Percentiles rank a stretch among this genome's conserved stretches.
phyloP scores from a whole-genome alignment of 306 rosid genomes.

The Fragaria nilgerrensis region DNA sequence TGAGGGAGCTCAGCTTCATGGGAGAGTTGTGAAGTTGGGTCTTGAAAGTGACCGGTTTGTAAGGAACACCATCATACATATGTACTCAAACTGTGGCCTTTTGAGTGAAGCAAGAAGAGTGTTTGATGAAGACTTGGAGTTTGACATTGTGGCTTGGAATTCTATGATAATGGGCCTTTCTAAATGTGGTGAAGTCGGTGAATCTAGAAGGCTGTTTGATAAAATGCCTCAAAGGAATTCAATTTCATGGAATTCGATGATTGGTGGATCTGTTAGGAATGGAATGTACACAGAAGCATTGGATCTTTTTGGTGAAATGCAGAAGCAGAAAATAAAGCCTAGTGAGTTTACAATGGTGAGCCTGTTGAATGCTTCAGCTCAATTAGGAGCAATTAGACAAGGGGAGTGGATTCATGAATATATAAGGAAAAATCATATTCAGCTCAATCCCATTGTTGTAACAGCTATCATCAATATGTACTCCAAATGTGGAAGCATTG shows the following conservation, averaged over 20 bases:
- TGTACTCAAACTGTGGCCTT: constrained; percentile 70
- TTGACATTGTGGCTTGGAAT: constrained; percentile 67
- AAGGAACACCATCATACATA: constrained; percentile 54
- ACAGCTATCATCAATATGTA: constrained; percentile 87
- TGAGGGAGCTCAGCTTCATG: constrained; percentile 84
- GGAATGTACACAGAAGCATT: constrained; percentile 55
- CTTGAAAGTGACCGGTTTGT: constrained; percentile 54
- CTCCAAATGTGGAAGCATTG: constrained; percentile 68
- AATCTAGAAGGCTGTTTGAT: constrained; percentile 65
- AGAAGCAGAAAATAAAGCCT: constrained; percentile 44
- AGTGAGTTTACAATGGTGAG: constrained; percentile 90
- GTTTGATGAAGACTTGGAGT: constrained; percentile 49
- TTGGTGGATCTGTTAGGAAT: constrained; percentile 85
- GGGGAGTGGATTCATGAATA: constrained; percentile 82
- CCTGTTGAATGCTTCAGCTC: constrained; percentile 76
- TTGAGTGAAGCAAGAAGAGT: constrained; percentile 53
- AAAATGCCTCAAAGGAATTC: constrained; percentile 48
- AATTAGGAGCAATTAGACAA: constrained; percentile 72
- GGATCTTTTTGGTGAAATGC: constrained; percentile 62
- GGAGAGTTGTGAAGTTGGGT: constrained; percentile 61
- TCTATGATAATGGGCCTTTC: constrained; percentile 78
- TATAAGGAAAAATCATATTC: constrained; percentile 50
- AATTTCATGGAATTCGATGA: constrained; percentile 78
- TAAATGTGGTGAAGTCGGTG: constrained; percentile 67
- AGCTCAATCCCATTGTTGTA: constrained; percentile 53